A percentile compares a stretch with the other conserved stretches of the same genome.
Evolutionary conservation across 2,329 filamentous ascomycete species (phyloP).

Genomic region (Fusarium illudens): DNA sequence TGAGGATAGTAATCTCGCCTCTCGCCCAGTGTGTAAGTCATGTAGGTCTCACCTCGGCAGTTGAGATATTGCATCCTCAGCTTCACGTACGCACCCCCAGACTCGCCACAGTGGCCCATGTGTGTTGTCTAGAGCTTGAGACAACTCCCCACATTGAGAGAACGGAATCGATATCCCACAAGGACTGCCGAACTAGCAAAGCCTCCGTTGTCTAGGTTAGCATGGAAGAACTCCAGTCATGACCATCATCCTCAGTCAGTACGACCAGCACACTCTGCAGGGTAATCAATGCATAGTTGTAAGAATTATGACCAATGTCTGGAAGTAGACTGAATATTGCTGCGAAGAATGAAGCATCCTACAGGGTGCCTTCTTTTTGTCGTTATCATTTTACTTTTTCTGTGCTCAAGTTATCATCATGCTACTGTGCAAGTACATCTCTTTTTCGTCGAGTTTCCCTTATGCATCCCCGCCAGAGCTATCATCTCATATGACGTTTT

Average conservation of each 20-base stretch:
- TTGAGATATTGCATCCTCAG: neutral
- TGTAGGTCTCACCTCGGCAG: neutral
- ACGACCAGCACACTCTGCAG: neutral
- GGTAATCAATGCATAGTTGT: neutral
- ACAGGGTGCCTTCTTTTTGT: neutral
- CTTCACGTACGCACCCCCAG: neutral
- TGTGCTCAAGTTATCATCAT: neutral
- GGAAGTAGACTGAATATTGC: neutral
- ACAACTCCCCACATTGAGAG: neutral
- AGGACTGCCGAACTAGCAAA: neutral
- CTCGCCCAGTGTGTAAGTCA: neutral
- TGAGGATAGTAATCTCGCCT: neutral
- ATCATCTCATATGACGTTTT: neutral
- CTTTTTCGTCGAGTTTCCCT: neutral
- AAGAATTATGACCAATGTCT: neutral
- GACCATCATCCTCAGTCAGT: neutral
- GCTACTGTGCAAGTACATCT: neutral
- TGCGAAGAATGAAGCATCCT: neutral
- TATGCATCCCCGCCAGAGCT: neutral
- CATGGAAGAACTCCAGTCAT: neutral
- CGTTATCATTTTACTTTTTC: constrained; percentile 4
- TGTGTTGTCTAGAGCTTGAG: neutral
- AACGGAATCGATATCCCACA: neutral
- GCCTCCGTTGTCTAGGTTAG: neutral
- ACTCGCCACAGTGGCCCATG: neutral